Conservation (phyloP, 305 asterid genomes). For the Fraxinus floribunda region DNA sequence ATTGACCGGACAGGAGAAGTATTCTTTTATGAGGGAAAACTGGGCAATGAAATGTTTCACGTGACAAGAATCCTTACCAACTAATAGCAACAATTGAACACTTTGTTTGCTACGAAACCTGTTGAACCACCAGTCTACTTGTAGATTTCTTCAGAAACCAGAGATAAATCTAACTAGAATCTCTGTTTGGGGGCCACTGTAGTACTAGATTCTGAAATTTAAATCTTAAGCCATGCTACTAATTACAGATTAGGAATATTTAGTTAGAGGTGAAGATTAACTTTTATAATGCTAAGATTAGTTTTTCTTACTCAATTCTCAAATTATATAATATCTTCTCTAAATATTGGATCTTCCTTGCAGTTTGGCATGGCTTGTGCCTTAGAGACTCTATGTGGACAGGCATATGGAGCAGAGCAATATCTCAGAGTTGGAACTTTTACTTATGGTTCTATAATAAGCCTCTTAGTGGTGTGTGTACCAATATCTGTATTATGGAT, state of each 20-base stretch:
- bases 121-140: background rate
- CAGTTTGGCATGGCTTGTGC: slow-evolving; percentile 43
- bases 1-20: too few species aligned
- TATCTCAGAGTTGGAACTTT: slow-evolving; percentile 31
- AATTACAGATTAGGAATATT: background rate
- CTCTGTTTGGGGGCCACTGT: background rate
- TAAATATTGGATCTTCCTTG: background rate
- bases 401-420: slow-evolving; percentile 42
- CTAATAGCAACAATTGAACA: background rate
- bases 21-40: too few species aligned
- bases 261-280: background rate
- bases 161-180: background rate
- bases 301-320: background rate
- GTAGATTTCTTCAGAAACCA: background rate
- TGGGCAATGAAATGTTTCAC: too few species aligned
- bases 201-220: background rate
- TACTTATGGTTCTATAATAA: slow-evolving; percentile 29
- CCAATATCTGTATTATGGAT: slow-evolving; percentile 34
- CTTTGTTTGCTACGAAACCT: background rate
- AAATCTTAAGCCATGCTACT: background rate
- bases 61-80: background rate
- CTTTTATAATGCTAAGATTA: background rate
- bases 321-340: background rate
- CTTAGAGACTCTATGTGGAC: slow-evolving; percentile 44
- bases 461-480: slow-evolving; percentile 28